These are phyloP conservation scores for Gryganskiella cystojenkinii DNA, from an alignment of 192 early-diverging fungal genomes.

Conservation along the genomic window DNA sequence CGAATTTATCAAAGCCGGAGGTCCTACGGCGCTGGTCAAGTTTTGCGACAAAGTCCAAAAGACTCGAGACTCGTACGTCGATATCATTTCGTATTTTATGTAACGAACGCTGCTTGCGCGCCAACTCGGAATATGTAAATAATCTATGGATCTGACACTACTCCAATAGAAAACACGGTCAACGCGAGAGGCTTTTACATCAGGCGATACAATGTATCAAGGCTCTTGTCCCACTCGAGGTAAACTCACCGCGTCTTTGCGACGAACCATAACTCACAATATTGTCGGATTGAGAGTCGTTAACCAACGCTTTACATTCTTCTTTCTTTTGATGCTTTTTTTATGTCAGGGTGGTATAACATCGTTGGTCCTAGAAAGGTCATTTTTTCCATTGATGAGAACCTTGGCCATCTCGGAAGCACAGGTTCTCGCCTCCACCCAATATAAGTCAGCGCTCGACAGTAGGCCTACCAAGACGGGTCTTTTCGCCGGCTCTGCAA, in stretches of 20 bases:
- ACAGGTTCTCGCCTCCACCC: slow-evolving; percentile 1
- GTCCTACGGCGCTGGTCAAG: slow-evolving; percentile 26
- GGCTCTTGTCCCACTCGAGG: slow-evolving; percentile 31
- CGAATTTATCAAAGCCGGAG: slow-evolving; percentile 47
- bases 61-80: slow-evolving; percentile 35
- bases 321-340: too few relatives aligned
- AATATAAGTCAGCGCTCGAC: background rate
- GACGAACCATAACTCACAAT: too few relatives aligned
- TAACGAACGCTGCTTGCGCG: background rate
- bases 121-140: background rate
- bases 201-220: slow-evolving; percentile 40
- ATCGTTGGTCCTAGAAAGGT: slow-evolving; percentile 11
- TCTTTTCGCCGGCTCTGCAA: background rate
- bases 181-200: slow-evolving; percentile 37
- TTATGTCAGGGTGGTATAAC: slow-evolving; percentile 20
- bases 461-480: background rate
- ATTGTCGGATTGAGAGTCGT: too few relatives aligned
- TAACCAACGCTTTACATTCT: too few relatives aligned
- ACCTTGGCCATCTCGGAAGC: slow-evolving; percentile 34
- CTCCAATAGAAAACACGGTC: slow-evolving; percentile 23
- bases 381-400: slow-evolving; percentile 33
- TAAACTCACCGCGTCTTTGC: too few relatives aligned
- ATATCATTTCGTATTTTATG: background rate
- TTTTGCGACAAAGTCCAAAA: slow-evolving; percentile 32
- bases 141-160: background rate